Conservation (phyloP, 2,329 filamentous ascomycete species). For the Purpureocillium lavendulum region DNA sequence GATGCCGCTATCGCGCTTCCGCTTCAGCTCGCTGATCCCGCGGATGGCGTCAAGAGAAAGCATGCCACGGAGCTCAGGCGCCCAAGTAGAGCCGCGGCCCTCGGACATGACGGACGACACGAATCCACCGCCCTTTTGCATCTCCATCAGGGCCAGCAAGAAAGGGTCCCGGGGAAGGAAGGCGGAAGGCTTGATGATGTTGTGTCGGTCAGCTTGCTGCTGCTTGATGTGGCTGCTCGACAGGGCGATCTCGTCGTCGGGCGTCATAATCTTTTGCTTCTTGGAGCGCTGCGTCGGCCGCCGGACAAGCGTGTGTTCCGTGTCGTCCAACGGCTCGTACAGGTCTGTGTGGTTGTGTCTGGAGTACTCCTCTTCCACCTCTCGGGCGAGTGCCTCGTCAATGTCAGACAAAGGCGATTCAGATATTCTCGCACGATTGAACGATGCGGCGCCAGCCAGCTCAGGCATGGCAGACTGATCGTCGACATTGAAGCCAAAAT, state of each 20-base stretch:
- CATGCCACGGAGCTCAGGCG: conserved; percentile 85
- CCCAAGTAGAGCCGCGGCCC: conserved; percentile 71
- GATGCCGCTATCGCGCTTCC: conserved; percentile 85
- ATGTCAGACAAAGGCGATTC: conserved; percentile 65
- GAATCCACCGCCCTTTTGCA: conserved; percentile 87
- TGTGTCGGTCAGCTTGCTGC: conserved; percentile 77
- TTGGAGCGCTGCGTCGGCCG: conserved; percentile 63
- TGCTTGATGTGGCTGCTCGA: conserved; percentile 71
- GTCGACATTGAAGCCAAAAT: conserved; percentile 56
- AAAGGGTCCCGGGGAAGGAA: conserved; percentile 85
- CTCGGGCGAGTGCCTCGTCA: conserved; percentile 52
- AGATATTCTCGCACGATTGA: conserved; percentile 53
- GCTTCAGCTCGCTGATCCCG: conserved; percentile 73
- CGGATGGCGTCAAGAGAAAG: conserved; percentile 79
- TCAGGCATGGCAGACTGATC: conserved; percentile 51
- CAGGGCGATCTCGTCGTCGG: conserved; percentile 75
- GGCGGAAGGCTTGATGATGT: conserved; percentile 72
- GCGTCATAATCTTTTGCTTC: conserved; percentile 71
- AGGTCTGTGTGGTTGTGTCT: conserved; percentile 47
- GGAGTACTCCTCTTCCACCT: conserved; percentile 50
- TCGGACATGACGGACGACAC: conserved; percentile 81
- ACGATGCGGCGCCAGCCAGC: conserved; percentile 34
- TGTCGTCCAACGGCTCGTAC: conserved; percentile 52
- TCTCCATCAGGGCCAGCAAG: conserved; percentile 77
- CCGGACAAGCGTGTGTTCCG: conserved; percentile 50